phyloP scores from a whole-genome alignment of 2,329 filamentous ascomycete species.

The Botrytis paeoniae region DNA sequence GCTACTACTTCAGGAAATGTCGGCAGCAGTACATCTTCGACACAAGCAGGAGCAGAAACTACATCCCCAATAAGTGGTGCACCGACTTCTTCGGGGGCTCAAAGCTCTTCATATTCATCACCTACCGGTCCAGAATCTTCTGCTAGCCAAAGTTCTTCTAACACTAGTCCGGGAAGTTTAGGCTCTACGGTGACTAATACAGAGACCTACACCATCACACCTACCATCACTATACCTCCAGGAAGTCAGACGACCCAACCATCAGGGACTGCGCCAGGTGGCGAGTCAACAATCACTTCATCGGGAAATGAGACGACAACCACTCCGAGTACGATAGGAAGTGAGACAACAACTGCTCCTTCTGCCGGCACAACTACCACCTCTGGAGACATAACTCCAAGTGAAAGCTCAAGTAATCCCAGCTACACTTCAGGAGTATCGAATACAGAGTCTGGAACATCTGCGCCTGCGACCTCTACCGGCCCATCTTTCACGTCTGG shows the following conservation, averaged over 20 bases:
- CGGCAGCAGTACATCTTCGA: constrained; percentile 2
- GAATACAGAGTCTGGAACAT: background rate
- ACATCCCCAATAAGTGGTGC: background rate
- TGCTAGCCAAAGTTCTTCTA: constrained; percentile 1
- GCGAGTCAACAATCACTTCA: background rate
- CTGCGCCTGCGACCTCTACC: background rate
- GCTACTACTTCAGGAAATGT: constrained; percentile 3
- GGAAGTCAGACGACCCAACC: background rate
- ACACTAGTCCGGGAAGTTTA: background rate
- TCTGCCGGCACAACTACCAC: background rate
- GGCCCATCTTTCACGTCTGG: background rate
- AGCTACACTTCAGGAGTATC: background rate
- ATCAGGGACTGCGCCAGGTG: background rate
- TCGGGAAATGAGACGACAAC: no score
- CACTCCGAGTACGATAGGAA: background rate
- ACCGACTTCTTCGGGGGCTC: constrained; percentile 3
- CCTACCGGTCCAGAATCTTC: constrained; percentile 12
- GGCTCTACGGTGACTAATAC: background rate
- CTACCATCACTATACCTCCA: background rate
- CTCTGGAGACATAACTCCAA: background rate
- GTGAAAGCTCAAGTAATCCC: constrained; percentile 5
- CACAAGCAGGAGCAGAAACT: background rate
- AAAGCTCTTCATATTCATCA: constrained; percentile 8
- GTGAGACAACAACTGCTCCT: background rate
- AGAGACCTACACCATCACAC: background rate